phyloP scores from a whole-genome alignment of 345 rosid species.

The Eucalyptus sideroxylon region DNA sequence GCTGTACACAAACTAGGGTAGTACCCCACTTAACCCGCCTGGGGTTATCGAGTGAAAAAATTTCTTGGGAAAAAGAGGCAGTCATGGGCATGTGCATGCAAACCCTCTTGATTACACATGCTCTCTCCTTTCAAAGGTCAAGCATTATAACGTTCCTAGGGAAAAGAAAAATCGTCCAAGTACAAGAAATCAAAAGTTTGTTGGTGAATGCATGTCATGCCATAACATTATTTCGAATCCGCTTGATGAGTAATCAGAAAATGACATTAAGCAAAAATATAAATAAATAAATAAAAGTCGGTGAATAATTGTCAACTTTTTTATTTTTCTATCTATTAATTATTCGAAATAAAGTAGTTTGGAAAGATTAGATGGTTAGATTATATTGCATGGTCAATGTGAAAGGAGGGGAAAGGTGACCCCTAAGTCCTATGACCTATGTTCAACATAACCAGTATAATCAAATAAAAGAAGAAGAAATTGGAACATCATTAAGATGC shows the following conservation, averaged over 20 bases:
- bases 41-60: background rate
- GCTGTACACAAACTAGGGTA: background rate
- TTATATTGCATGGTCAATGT: background rate
- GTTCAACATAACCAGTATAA: background rate
- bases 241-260: background rate
- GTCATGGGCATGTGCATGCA: background rate
- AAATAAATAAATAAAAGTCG: rapidly evolving
- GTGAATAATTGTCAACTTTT: background rate
- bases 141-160: background rate
- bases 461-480: background rate
- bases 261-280: background rate
- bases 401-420: background rate
- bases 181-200: background rate
- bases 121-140: background rate
- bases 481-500: background rate
- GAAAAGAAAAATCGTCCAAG: background rate
- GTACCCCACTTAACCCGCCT: background rate
- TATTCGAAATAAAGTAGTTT: background rate
- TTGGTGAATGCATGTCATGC: background rate
- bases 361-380: background rate
- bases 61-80: background rate
- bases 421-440: background rate
- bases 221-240: background rate
- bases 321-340: background rate
- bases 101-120: background rate